Conservation (phyloP, 352 stramenopile genomes). For the Globisporangium irregulare region DNA sequence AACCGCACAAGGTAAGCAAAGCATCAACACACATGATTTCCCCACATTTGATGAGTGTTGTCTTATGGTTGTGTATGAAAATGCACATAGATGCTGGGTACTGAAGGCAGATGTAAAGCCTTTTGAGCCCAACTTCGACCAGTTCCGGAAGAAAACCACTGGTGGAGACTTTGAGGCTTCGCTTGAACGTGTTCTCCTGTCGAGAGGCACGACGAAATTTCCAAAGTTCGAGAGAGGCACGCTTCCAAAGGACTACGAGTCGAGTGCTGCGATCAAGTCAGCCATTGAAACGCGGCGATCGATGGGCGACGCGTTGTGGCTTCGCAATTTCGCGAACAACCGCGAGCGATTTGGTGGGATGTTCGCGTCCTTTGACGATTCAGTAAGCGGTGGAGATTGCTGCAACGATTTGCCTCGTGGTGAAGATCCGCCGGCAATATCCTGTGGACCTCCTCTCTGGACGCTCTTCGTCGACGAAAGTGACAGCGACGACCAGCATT, state of each 20-base stretch:
- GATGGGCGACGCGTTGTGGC: conserved; percentile 37
- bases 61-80: neutral
- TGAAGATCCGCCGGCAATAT: neutral
- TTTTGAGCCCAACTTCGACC: conserved; percentile 35
- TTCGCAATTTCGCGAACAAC: conserved; percentile 33
- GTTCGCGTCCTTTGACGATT: conserved; percentile 14
- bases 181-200: conserved; percentile 30
- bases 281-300: conserved; percentile 25
- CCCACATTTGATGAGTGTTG: neutral
- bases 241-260: conserved; percentile 17
- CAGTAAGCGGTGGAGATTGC: neutral
- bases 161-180: conserved; percentile 39
- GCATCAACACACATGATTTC: conserved; percentile 15
- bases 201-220: conserved; percentile 34
- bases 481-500: neutral
- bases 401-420: neutral
- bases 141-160: conserved; percentile 21
- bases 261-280: conserved; percentile 22
- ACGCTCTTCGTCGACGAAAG: neutral
- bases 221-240: conserved; percentile 41
- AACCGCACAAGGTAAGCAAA: conserved; percentile 17
- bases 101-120: conserved; percentile 25
- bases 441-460: neutral
- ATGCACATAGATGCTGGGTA: conserved; percentile 40
- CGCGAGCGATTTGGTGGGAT: conserved; percentile 28